phyloP scores from a whole-genome alignment of 139 green algal genomes.

The Medakamo hakoo region DNA sequence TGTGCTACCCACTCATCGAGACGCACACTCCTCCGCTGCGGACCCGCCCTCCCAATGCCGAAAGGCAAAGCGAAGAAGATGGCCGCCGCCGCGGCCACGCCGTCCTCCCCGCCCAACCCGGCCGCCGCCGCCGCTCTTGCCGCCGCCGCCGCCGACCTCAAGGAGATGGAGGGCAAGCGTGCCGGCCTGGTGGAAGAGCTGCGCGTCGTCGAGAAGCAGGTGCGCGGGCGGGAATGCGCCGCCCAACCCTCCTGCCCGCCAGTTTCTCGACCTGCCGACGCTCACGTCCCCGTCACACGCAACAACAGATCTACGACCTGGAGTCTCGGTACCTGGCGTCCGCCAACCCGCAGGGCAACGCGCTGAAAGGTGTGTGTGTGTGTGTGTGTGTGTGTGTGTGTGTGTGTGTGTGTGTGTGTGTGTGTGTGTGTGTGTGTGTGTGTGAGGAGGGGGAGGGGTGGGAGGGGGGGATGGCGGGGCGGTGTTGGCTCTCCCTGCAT shows the following conservation, averaged over 20 bases:
- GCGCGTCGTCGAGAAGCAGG: background rate
- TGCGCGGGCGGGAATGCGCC: background rate
- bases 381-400: too few relatives aligned
- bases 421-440: too few relatives aligned
- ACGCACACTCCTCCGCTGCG: too few relatives aligned
- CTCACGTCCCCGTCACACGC: constrained; percentile 27
- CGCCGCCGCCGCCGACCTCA: background rate
- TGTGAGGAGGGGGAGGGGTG: too few relatives aligned
- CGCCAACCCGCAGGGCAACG: constrained; percentile 35
- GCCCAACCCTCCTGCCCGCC: too few relatives aligned
- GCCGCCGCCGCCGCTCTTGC: background rate
- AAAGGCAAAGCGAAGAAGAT: background rate
- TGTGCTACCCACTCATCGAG: too few relatives aligned
- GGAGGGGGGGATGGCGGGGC: too few relatives aligned
- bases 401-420: too few relatives aligned
- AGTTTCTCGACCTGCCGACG: background rate
- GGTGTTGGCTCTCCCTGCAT: too few relatives aligned
- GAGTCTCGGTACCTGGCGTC: constrained; percentile 44
- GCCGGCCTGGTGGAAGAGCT: background rate
- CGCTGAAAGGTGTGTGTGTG: constrained; percentile 29
- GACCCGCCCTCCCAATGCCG: too few relatives aligned
- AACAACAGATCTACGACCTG: constrained; percentile 47
- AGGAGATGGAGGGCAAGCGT: background rate
- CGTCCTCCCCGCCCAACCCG: background rate
- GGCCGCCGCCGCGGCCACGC: too few relatives aligned